Conservation (phyloP, 371 early-diverging fungal genomes). For the Neoconidiobolus thromboides region DNA sequence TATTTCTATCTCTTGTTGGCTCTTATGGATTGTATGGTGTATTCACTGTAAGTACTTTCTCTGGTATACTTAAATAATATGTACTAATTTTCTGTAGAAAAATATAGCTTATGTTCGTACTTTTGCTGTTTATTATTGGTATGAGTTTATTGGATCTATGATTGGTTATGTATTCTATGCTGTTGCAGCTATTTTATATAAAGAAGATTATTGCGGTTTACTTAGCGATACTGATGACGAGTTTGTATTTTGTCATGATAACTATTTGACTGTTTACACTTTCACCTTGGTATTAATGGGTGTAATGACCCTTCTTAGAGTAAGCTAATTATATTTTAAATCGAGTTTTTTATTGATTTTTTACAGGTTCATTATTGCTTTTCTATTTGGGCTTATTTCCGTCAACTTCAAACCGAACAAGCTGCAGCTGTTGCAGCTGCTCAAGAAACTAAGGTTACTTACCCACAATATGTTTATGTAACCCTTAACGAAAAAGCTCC, state of each 20-base stretch:
- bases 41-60: not conserved
- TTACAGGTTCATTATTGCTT: slow-evolving; percentile 1
- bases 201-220: not conserved
- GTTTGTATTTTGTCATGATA: not conserved
- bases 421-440: not conserved
- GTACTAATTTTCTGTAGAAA: not conserved
- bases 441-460: not conserved
- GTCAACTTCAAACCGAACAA: slow-evolving; percentile 1
- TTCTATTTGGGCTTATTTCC: slow-evolving; percentile 3
- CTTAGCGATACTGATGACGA: not conserved
- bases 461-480: slow-evolving; percentile 4
- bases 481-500: not conserved
- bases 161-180: not conserved
- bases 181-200: not conserved
- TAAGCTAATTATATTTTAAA: not conserved
- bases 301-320: not conserved
- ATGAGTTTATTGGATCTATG: not conserved
- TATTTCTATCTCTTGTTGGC: not conserved
- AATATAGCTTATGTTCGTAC: not conserved
- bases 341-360: not conserved
- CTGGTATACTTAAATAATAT: not conserved
- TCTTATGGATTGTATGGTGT: not conserved
- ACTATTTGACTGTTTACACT: not conserved
- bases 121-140: not conserved
- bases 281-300: not conserved